Evolutionary conservation across 495 filamentous ascomycete species (phyloP).

Genomic region (Penicillium coffeae): DNA sequence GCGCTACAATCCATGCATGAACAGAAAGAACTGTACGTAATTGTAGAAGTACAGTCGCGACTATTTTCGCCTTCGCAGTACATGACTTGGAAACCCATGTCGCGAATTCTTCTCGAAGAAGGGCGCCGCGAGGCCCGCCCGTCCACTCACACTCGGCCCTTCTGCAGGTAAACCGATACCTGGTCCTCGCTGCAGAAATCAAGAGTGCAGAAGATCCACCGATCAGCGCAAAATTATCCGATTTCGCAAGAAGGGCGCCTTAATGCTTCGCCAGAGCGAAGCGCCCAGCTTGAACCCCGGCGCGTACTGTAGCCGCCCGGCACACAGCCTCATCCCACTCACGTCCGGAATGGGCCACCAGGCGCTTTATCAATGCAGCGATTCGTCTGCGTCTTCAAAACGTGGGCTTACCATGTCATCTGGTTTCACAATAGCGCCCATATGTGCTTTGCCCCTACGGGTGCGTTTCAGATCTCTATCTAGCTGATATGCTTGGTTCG

Average conservation of each 20-base stretch:
- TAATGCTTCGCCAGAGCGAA: constrained; percentile 9
- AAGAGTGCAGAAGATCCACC: not conserved
- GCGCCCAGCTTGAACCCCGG: constrained; percentile 27
- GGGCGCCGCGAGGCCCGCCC: too few relatives aligned
- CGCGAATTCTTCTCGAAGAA: too few relatives aligned
- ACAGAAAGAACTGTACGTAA: too few relatives aligned
- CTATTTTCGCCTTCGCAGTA: too few relatives aligned
- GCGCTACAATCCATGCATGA: too few relatives aligned
- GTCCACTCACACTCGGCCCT: too few relatives aligned
- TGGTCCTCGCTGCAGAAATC: too few relatives aligned
- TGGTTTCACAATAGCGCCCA: constrained; percentile 40
- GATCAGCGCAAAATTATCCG: constrained; percentile 4
- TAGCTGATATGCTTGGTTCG: constrained; percentile 5
- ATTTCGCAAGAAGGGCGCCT: constrained; percentile 12
- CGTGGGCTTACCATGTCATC: constrained; percentile 12
- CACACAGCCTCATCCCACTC: constrained; percentile 14
- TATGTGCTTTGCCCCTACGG: constrained; percentile 15
- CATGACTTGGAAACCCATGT: too few relatives aligned
- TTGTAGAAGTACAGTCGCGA: too few relatives aligned
- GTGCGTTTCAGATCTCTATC: constrained; percentile 24
- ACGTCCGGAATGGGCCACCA: not conserved
- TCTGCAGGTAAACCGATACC: too few relatives aligned
- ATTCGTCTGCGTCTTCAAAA: constrained; percentile 6
- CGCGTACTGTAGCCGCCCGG: constrained; percentile 32
- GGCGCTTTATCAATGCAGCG: constrained; percentile 13